Evolutionary conservation across 306 rosid species (phyloP).

Genomic region (Pyrus pyrifolia): DNA sequence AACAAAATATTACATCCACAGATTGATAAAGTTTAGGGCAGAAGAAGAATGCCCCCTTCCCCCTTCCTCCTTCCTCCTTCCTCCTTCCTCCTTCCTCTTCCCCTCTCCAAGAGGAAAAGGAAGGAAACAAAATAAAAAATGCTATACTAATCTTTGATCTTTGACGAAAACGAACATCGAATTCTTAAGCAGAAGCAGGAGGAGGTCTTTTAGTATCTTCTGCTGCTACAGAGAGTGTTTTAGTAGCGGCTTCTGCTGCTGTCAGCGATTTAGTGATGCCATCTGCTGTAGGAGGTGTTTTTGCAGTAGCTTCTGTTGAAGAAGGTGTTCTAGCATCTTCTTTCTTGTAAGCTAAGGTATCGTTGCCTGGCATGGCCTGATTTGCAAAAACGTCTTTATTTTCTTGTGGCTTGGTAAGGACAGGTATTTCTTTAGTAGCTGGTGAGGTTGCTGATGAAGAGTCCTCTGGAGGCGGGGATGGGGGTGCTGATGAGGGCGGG

Average conservation of each 20-base stretch:
- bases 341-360: conserved; percentile 19
- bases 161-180: neutral
- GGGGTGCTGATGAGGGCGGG: conserved; percentile 35
- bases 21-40: conserved; percentile 8
- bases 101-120: conserved; percentile 13
- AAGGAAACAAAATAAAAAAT: conserved; percentile 4
- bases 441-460: conserved; percentile 12
- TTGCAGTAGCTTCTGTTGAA: neutral
- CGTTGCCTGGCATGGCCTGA: conserved; percentile 25
- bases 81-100: conserved; percentile 15
- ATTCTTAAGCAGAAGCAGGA: conserved; percentile 25
- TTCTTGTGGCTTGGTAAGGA: conserved; percentile 18
- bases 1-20: conserved; percentile 18
- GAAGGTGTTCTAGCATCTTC: conserved; percentile 23
- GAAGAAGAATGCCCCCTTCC: neutral
- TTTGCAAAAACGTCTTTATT: conserved; percentile 21
- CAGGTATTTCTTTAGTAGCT: conserved; percentile 29
- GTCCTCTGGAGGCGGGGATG: conserved; percentile 29
- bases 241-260: conserved; percentile 22
- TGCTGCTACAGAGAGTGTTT: neutral
- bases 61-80: conserved; percentile 8
- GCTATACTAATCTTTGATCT: conserved; percentile 18
- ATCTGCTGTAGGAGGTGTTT: neutral
- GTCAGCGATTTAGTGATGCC: too few relatives aligned
- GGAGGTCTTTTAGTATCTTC: neutral